Evolutionary conservation across 768 basidiomycete genomes (phyloP), one percentile per base, ranked within the genome.

Genomic region (Boletus patriciae): DNA sequence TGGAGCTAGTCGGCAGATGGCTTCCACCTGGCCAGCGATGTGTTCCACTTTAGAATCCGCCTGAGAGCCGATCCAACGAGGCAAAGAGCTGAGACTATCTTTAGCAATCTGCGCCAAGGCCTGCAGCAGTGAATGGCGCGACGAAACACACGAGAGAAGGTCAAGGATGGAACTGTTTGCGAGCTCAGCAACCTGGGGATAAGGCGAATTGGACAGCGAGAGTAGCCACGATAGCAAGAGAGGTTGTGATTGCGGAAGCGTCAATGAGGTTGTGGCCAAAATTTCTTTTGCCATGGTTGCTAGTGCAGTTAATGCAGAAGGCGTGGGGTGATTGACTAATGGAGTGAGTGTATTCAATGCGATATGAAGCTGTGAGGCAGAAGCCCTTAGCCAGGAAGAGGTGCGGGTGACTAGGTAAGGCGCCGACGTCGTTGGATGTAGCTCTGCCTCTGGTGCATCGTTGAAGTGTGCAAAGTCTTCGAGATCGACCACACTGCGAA

Each of bases 331-430:
- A 3, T 82, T 79, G 13, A 88, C 72, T 13, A 93, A 77, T 1
- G 87, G 80, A 1, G 87, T 81, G 19, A 98, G 75, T 0, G 87
- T 76, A 61, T 92, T 90, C 50, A 98, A 68, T 9, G 94, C 92
- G 23, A 92, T 87, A 45, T 89, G 83, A 12, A 98, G 74, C 65
- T 97, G 94, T 6, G 91, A 81, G 3, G 90, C 78, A 1, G 92
- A 94, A 36, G 83, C 93, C 21, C 79, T 80, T 43, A 97, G 79
- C 91, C 95, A 98, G 0, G 86, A 77, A 13, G 83, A 68, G 0
- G 90, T 88, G 5, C 93, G 82, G 4, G 71, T 62, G n/a, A 84
- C 83, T 19, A 76, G 65, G 62, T 76, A 83, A 11, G 76, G 76
- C n/a, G 63, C 68, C 33, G 74, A 58, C n/a, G 64, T 55, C 6